Conservation (phyloP, 106 monocot species). For the Posidonia australis region DNA sequence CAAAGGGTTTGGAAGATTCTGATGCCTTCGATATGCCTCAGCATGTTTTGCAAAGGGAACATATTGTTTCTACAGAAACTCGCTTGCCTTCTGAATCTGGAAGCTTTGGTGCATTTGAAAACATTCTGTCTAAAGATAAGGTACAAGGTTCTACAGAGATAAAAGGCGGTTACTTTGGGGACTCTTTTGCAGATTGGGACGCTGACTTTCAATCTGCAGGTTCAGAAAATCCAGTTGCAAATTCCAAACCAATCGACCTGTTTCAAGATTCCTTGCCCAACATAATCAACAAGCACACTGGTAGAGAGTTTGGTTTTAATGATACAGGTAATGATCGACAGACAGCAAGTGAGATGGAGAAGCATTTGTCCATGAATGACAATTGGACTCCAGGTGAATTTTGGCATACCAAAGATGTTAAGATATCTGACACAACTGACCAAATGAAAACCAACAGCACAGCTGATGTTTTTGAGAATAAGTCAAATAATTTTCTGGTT, state of each 20-base stretch:
- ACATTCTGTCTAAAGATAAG: constrained; percentile 17
- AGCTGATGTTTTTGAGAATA: constrained; percentile 6
- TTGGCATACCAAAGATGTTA: constrained; percentile 14
- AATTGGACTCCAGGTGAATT: constrained; percentile 19
- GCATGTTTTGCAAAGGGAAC: constrained; percentile 9
- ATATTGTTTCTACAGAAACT: constrained; percentile 11
- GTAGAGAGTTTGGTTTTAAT: constrained; percentile 2
- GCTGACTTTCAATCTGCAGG: constrained; percentile 54
- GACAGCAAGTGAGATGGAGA: not conserved
- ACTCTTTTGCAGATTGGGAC: constrained; percentile 56
- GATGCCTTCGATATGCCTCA: constrained; percentile 1
- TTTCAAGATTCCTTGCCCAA: constrained; percentile 12
- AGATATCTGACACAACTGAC: constrained; percentile 5
- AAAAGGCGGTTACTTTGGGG: constrained; percentile 13
- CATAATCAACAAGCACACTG: not conserved
- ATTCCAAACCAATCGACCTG: constrained; percentile 6
- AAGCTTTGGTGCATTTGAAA: constrained; percentile 22
- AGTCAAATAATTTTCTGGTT: not conserved
- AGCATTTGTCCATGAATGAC: constrained; percentile 6
- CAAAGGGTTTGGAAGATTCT: constrained; percentile 14
- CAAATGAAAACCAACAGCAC: constrained; percentile 6
- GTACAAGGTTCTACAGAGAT: constrained; percentile 11
- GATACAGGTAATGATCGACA: constrained; percentile 1
- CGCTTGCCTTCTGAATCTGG: constrained; percentile 14
- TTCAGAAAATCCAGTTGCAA: constrained; percentile 5